phyloP scores from a whole-genome alignment of 2,329 filamentous ascomycete genomes.

The Ampelomyces quisqualis region DNA sequence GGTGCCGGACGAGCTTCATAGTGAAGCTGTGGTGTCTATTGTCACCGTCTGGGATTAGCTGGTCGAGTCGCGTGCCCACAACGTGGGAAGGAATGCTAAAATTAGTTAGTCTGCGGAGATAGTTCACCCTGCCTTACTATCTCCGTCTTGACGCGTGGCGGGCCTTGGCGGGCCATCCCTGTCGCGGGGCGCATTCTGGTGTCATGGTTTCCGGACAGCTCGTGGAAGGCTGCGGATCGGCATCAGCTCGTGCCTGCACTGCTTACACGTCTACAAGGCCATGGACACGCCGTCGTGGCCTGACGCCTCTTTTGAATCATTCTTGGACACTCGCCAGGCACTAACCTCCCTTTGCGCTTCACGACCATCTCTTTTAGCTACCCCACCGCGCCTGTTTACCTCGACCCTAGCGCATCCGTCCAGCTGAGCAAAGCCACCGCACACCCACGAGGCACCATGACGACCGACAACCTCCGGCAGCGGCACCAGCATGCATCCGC shows the following conservation, averaged over 20 bases:
- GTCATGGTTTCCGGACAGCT: conserved; percentile 10
- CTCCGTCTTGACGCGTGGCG: conserved; percentile 15
- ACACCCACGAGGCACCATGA: conserved; percentile 25
- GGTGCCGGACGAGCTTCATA: conserved; percentile 26
- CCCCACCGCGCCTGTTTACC: conserved; percentile 7
- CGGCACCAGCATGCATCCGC: conserved; percentile 34
- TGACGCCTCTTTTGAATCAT: conserved; percentile 2
- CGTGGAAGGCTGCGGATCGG: conserved; percentile 18
- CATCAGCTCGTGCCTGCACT: conserved; percentile 13
- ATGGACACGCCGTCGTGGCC: conserved; percentile 11
- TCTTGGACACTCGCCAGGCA: neutral
- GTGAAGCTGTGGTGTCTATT: neutral
- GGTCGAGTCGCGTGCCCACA: conserved; percentile 1
- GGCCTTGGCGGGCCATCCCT: conserved; percentile 4
- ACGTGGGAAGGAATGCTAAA: conserved; percentile 11
- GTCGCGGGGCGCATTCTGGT: conserved; percentile 3
- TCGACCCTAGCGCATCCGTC: conserved; percentile 12
- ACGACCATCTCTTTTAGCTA: conserved; percentile 9
- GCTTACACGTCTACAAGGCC: conserved; percentile 1
- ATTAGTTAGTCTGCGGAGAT: conserved; percentile 12
- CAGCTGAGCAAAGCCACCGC: conserved; percentile 13
- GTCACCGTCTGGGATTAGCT: no score
- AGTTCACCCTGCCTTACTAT: conserved; percentile 2
- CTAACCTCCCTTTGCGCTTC: neutral
- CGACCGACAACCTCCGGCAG: conserved; percentile 33